phyloP scores from a whole-genome alignment of 2,329 filamentous ascomycete genomes.

The Amphichorda felina region DNA sequence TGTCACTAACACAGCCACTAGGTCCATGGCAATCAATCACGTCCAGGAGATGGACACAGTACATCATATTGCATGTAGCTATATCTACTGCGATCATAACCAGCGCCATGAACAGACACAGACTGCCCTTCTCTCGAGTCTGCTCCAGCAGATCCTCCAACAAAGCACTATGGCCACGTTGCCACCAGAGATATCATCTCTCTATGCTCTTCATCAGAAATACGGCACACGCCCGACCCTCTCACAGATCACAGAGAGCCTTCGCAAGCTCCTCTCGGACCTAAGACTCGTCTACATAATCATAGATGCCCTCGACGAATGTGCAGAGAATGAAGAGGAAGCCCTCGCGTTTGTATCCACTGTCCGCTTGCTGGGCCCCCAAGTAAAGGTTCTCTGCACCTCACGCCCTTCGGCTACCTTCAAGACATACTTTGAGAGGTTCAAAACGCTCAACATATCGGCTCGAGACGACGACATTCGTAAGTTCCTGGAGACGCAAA shows the following conservation, averaged over 20 bases:
- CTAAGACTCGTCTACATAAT: not conserved
- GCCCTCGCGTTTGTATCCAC: not conserved
- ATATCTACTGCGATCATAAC: not conserved
- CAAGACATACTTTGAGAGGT: not conserved
- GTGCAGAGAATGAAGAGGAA: not conserved
- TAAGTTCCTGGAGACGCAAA: not conserved
- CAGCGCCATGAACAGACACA: not conserved
- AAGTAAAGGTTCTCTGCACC: not conserved
- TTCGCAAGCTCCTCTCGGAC: not conserved
- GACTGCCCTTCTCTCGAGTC: not conserved
- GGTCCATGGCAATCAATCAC: not conserved
- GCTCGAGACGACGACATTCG: not conserved
- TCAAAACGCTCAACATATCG: not conserved
- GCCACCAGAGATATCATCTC: not conserved
- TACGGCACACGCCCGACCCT: not conserved
- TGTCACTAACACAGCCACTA: not conserved
- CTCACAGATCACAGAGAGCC: not conserved
- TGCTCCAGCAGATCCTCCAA: not conserved
- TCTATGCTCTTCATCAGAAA: not conserved
- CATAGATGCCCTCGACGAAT: not conserved
- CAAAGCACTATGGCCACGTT: not conserved
- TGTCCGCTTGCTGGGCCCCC: not conserved
- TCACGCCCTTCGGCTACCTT: not conserved
- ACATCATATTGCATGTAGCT: not conserved
- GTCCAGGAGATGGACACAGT: not conserved